These are phyloP conservation scores for Conringia planisiliqua DNA, from an alignment of 345 rosid species.

Conservation along the genomic window DNA sequence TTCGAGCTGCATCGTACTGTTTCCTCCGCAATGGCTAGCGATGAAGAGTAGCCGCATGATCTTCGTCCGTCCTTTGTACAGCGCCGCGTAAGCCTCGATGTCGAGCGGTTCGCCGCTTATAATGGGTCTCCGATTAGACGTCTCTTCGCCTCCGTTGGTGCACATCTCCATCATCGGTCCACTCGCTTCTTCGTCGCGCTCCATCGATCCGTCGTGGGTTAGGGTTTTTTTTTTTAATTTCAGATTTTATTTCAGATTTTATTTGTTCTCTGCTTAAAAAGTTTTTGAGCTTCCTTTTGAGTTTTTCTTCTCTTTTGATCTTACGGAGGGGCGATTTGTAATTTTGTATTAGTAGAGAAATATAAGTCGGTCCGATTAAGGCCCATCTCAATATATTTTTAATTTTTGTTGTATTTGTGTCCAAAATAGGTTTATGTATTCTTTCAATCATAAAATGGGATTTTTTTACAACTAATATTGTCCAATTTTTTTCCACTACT, in stretches of 20 bases:
- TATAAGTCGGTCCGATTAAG: conserved; percentile 21
- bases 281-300: not conserved
- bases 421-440: too few relatives aligned
- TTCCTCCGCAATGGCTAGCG: conserved; percentile 68
- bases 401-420: not conserved
- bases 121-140: conserved; percentile 51
- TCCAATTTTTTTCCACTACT: not conserved
- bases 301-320: not conserved
- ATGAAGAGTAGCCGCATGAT: conserved; percentile 78
- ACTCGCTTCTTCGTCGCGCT: conserved; percentile 61
- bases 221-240: conserved; percentile 7
- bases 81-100: conserved; percentile 87
- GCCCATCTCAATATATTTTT: conserved; percentile 20
- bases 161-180: conserved; percentile 58
- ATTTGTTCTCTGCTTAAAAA: not conserved
- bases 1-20: conserved; percentile 65
- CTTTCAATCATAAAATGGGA: not conserved
- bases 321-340: not conserved
- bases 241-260: not conserved
- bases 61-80: conserved; percentile 86
- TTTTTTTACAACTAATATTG: not conserved
- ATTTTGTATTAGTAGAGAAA: not conserved
- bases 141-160: conserved; percentile 58
- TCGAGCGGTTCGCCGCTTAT: conserved; percentile 90
- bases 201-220: conserved; percentile 51